These are phyloP conservation scores for Picea engelmannii DNA, from an alignment of 83 land plant species.

Conservation along the genomic window DNA sequence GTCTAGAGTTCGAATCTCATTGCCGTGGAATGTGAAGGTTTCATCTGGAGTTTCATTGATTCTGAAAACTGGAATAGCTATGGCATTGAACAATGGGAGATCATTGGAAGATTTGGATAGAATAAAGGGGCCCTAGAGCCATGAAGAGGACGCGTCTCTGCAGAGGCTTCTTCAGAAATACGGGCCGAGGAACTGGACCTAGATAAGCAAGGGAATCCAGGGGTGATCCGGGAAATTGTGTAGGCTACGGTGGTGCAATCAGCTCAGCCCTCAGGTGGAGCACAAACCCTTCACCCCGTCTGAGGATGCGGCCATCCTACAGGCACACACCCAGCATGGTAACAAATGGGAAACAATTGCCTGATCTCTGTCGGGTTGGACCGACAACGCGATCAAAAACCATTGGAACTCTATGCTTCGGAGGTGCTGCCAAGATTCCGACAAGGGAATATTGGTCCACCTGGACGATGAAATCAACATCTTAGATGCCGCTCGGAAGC, in stretches of 20 bases:
- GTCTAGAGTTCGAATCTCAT: background rate
- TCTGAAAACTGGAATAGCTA: background rate
- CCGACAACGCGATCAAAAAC: too few relatives aligned
- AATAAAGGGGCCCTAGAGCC: slow-evolving; percentile 73
- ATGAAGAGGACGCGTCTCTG: slow-evolving; percentile 53
- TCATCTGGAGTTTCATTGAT: background rate
- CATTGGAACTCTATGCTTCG: too few relatives aligned
- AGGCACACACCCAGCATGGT: too few relatives aligned
- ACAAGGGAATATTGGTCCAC: too few relatives aligned
- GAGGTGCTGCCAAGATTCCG: too few relatives aligned
- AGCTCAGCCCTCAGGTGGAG: too few relatives aligned
- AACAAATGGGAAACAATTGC: too few relatives aligned
- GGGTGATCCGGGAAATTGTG: slow-evolving; percentile 66
- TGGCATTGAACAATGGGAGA: background rate
- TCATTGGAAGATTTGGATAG: slow-evolving; percentile 28
- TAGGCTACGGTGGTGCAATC: slow-evolving; percentile 66
- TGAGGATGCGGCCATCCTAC: too few relatives aligned
- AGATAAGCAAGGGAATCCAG: slow-evolving; percentile 53
- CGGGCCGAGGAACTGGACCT: slow-evolving; percentile 63
- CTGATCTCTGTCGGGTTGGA: too few relatives aligned
- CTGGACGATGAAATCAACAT: too few relatives aligned
- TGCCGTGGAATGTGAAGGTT: background rate
- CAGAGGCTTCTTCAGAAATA: slow-evolving; percentile 42
- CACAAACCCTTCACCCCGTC: too few relatives aligned
- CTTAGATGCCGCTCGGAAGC: too few relatives aligned